Base-by-base conservation (phyloP, 2,329 filamentous ascomycete species). In the Fusarium secorum region DNA sequence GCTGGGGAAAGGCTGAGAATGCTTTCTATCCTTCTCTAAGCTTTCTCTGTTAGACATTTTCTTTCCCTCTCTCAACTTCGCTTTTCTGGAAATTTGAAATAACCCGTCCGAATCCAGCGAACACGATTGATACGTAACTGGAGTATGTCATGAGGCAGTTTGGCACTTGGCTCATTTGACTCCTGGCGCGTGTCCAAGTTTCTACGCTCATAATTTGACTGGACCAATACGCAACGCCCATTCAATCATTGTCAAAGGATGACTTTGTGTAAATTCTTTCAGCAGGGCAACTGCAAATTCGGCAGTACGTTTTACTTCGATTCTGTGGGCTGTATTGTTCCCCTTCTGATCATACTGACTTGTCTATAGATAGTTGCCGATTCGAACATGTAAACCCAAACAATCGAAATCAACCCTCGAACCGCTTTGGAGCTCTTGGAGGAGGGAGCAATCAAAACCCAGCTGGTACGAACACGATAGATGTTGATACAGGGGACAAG, bases 341-440 rank as follows among this genome's bases (percentile, higher is more conserved):
- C 11, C 17, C 9, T 63, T 35, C 15, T 10, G 20, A 53, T 26
- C 24, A 41, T 33, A 38, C 68, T 75, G 49, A 75, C 60, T 59
- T 41, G 42, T 33, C 38, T 28, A n/a, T 13, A 89, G 88, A 81
- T 49, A 82, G 76, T 52, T 90, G 88, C 75, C 82, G 85, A 60
- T 87, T 85, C 74, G 87, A 89, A 60, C 87, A 89, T 72, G 85
- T 81, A 65, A 84, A 73, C 28, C 78, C 77, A 20, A 73, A 65
- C 55, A 75, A 74, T 63, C 77, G 79, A 45, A 82, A 79, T 56
- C 78, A 80, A 68, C 55, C 74, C 36, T 77, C 75, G 67, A 91
- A 91, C 75, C 86, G 89, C 22, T 93, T 91, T 72, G 85, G 85
- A 60, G 83, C 84, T 24, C 77, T 89, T 35, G 79, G 77, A 35